Conservation (phyloP, 805 yeast genomes). For the Zygosaccharomyces pseudorouxii region DNA sequence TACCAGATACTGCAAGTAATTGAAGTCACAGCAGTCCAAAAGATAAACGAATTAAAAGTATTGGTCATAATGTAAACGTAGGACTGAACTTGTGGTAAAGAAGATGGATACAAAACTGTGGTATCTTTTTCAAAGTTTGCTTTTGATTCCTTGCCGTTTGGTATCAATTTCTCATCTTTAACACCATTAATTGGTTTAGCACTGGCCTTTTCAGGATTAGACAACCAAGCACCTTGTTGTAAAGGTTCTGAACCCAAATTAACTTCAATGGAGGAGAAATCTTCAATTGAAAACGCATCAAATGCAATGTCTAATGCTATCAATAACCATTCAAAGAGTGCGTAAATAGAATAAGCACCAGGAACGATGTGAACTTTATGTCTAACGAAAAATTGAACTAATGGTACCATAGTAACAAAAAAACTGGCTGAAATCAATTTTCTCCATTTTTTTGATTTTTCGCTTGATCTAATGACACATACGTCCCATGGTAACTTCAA, state of each 20-base stretch:
- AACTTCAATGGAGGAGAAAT: conserved; percentile 61
- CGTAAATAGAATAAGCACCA: conserved; percentile 95
- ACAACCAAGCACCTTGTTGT: conserved; percentile 21
- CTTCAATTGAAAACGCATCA: conserved; percentile 73
- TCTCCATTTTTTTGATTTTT: conserved; percentile 43
- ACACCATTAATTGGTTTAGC: neutral
- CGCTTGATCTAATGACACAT: conserved; percentile 47
- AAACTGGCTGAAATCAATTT: conserved; percentile 54
- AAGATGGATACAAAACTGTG: conserved; percentile 12
- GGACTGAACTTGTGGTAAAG: conserved; percentile 24
- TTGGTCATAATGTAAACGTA: conserved; percentile 34
- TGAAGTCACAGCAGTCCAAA: conserved; percentile 82
- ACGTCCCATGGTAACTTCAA: conserved; percentile 90
- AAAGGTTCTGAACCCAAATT: conserved; percentile 18
- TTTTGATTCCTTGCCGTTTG: neutral
- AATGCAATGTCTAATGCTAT: conserved; percentile 79
- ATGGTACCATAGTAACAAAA: conserved; percentile 70
- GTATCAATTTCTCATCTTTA: neutral
- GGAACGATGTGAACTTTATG: conserved; percentile 83
- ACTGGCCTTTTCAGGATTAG: conserved; percentile 5
- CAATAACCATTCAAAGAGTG: conserved; percentile 91
- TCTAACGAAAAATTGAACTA: conserved; percentile 83
- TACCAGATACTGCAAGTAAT: conserved; percentile 88
- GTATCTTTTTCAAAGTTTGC: conserved; percentile 17
- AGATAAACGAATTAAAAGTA: conserved; percentile 62